Evolutionary conservation across 495 filamentous ascomycete genomes (phyloP).

Genomic region (Astrothelium macrocarpum): DNA sequence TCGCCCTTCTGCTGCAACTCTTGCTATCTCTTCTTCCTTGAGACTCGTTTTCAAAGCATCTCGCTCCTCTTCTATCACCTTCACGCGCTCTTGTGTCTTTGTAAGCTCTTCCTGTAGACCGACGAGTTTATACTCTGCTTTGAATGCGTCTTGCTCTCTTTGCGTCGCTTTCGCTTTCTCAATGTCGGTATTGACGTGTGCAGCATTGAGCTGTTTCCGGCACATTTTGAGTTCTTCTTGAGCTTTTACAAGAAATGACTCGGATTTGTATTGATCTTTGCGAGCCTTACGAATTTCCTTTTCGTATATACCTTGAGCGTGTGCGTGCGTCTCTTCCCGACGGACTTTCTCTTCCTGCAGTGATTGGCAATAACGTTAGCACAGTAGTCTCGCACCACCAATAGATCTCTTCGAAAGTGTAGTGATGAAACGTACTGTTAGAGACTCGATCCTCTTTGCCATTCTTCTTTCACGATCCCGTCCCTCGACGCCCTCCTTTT

Average conservation of each 20-base stretch:
- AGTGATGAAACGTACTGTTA: slow-evolving; percentile 46
- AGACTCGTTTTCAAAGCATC: slow-evolving; percentile 56
- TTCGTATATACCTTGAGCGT: slow-evolving; percentile 66
- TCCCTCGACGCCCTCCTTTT: slow-evolving; percentile 56
- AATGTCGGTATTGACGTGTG: slow-evolving; percentile 44
- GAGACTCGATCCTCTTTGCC: slow-evolving; percentile 63
- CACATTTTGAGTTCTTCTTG: slow-evolving; percentile 74
- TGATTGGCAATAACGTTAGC: neutral
- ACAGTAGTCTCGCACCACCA: neutral
- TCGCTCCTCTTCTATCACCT: slow-evolving; percentile 58
- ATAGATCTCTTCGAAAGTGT: neutral
- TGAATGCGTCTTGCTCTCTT: slow-evolving; percentile 67
- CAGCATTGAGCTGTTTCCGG: slow-evolving; percentile 42
- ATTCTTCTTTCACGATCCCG: slow-evolving; percentile 63
- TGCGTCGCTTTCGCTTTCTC: slow-evolving; percentile 39
- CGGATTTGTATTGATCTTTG: slow-evolving; percentile 77
- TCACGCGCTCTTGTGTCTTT: slow-evolving; percentile 50
- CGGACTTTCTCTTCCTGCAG: slow-evolving; percentile 63
- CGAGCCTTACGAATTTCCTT: slow-evolving; percentile 74
- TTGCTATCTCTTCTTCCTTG: slow-evolving; percentile 49
- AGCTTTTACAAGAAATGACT: slow-evolving; percentile 62
- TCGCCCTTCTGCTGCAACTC: slow-evolving; percentile 55
- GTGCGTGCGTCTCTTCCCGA: slow-evolving; percentile 63
- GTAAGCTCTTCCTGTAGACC: slow-evolving; percentile 67
- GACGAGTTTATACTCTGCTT: slow-evolving; percentile 60